Base-by-base conservation (phyloP, 2,329 filamentous ascomycete species). In the Colletotrichum gigasporum region DNA sequence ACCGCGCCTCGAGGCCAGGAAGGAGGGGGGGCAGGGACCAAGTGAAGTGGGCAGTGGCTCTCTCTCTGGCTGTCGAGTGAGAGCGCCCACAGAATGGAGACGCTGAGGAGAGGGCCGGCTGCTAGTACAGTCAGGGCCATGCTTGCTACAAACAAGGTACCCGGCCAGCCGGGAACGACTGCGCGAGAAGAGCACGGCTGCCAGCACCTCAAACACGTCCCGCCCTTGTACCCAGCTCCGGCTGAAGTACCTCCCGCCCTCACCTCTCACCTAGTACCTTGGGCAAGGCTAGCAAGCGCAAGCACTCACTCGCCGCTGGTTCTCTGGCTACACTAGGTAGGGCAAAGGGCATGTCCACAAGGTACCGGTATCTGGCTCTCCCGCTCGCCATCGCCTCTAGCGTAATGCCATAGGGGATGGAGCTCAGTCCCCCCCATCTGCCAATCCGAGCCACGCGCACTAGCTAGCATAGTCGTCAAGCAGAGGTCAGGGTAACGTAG, bases 361-460 rank as follows among this genome's bases (percentile, higher is more conserved):
- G 48, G 47, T 42, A 30, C 39, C 55, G 34, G 61, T 60, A 60
- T 30, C 47, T 60, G 55, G 35, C 35, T 54, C 41, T 64, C 55
- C 55, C 61, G 47, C 41, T 48, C 48, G 48, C 61, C 61, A 60
- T 60, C 39, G 55, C 60, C 61, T 53, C 47, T 60, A 60, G 55
- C 53, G 54, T n/a, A 9, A 32, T 45, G 53, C 22, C 35, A 37
- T 28, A 24, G 52, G 9, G 20, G 26, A n/a, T n/a, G 22, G 37
- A 32, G 12, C 55, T 53, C 32, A 48, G 47, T 64, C 39, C 26
- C 47, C 35, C 51, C 45, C 47, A 22, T 42, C 55, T 54, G 35
- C 55, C 48, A 53, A 42, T 32, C 32, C 48, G 48, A 64, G 48
- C 47, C 20, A 6, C 20, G 9, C 10, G 8, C 34, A 32, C 44